These are phyloP conservation scores for Fusarium albosuccineum DNA, from an alignment of 2,329 filamentous ascomycete genomes.

Conservation along the genomic window DNA sequence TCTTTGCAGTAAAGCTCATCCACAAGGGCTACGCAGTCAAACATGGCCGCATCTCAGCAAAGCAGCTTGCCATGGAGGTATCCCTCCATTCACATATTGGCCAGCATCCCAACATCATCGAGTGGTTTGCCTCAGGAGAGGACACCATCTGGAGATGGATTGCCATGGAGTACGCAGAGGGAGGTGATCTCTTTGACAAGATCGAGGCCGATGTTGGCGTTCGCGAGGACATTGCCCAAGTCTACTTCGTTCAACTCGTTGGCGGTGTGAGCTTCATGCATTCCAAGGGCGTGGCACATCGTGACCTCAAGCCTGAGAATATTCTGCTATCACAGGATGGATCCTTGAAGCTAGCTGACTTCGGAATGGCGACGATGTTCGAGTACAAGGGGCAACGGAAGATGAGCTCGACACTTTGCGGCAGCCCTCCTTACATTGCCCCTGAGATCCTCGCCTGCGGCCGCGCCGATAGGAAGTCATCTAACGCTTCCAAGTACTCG, in stretches of 20 bases:
- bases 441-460: slow-evolving; percentile 82
- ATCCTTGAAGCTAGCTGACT: slow-evolving; percentile 94
- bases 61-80: slow-evolving; percentile 93
- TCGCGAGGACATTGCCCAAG: slow-evolving; percentile 92
- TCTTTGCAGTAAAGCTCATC: slow-evolving; percentile 99
- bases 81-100: slow-evolving; percentile 90
- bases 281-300: slow-evolving; percentile 92
- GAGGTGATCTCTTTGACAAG: slow-evolving; percentile 98
- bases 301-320: slow-evolving; percentile 94
- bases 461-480: slow-evolving; percentile 59
- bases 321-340: slow-evolving; percentile 88
- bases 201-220: slow-evolving; percentile 98
- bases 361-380: slow-evolving; percentile 94
- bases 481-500: slow-evolving; percentile 71
- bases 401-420: slow-evolving; percentile 88
- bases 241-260: slow-evolving; percentile 94
- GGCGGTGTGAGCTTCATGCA: slow-evolving; percentile 95
- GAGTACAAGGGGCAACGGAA: slow-evolving; percentile 88
- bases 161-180: slow-evolving; percentile 96
- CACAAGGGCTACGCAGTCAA: slow-evolving; percentile 95
- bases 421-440: slow-evolving; percentile 96
- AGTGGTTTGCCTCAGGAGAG: slow-evolving; percentile 89
- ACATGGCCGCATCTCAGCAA: slow-evolving; percentile 87
- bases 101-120: slow-evolving; percentile 92
- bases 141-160: slow-evolving; percentile 95